Percentiles rank a stretch among this genome's conserved stretches.
phyloP scores from a whole-genome alignment of 208 protist species.

The Leishmania amazonensis region DNA sequence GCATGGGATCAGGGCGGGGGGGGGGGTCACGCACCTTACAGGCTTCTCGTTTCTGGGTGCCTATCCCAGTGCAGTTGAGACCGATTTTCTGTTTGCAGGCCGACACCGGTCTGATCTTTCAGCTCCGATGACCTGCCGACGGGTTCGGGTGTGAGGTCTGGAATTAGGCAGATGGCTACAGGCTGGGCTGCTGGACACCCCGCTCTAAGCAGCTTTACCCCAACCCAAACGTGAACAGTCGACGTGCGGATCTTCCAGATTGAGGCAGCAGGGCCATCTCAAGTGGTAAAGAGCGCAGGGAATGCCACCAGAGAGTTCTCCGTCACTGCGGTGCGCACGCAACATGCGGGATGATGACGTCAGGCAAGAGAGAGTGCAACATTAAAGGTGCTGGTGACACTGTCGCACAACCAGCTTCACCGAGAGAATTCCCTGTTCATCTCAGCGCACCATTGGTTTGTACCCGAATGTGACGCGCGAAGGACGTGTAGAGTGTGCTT shows the following conservation, averaged over 20 bases:
- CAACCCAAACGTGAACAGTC: neutral
- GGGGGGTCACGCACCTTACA: neutral
- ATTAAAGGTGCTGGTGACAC: neutral
- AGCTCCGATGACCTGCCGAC: neutral
- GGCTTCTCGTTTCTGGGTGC: neutral
- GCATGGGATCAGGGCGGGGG: neutral
- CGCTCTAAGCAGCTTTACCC: neutral
- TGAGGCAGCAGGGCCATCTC: neutral
- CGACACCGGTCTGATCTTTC: neutral
- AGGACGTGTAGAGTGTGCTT: neutral
- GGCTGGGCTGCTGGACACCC: neutral
- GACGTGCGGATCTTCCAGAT: neutral
- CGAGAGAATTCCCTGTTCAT: neutral
- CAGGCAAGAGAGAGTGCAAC: neutral
- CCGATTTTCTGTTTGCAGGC: neutral
- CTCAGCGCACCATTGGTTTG: neutral
- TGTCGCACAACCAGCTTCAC: neutral
- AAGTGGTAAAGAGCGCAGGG: neutral
- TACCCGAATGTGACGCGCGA: neutral
- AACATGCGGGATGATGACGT: too few species aligned
- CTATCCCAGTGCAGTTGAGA: neutral
- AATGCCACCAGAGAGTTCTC: neutral
- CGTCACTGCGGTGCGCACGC: neutral
- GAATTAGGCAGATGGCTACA: neutral
- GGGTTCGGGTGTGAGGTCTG: neutral